A percentile compares a stretch with the other conserved stretches of the same genome.
These are phyloP conservation scores for Lycium ferocissimum DNA, from an alignment of 257 asterid genomes.

Conservation along the genomic window DNA sequence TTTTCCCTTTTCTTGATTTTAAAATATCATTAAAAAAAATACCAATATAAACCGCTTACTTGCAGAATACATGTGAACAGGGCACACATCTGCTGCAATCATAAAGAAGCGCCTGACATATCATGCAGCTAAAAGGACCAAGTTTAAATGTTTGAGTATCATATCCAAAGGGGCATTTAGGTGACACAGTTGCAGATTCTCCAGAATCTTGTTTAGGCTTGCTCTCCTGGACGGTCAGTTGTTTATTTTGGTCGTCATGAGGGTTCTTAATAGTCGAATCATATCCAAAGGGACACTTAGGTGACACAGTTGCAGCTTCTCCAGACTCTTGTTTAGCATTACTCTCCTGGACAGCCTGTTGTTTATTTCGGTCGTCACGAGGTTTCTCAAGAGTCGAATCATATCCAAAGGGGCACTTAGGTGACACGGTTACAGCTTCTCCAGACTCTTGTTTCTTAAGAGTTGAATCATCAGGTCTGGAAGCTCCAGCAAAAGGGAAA, in stretches of 20 bases:
- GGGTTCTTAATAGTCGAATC: conserved; percentile 57
- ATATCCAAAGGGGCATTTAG: conserved; percentile 61
- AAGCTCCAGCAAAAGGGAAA: conserved; percentile 82
- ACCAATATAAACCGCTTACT: conserved; percentile 53
- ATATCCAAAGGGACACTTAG: conserved; percentile 69
- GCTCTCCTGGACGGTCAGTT: conserved; percentile 27
- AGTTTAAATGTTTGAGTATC: conserved; percentile 89
- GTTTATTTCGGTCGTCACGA: conserved; percentile 65
- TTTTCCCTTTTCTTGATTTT: conserved; percentile 22
- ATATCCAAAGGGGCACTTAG: conserved; percentile 68
- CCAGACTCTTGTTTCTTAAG: conserved; percentile 24
- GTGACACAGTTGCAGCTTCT: conserved; percentile 40
- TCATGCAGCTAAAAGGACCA: conserved; percentile 93
- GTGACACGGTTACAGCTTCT: conserved; percentile 33
- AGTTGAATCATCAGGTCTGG: conserved; percentile 80
- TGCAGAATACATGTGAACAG: conserved; percentile 92
- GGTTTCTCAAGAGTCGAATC: conserved; percentile 43
- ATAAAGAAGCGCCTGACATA: conserved; percentile 94
- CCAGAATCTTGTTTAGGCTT: conserved; percentile 39
- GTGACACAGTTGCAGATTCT: conserved; percentile 38
- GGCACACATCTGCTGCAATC: conserved; percentile 91
- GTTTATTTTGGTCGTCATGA: conserved; percentile 66
- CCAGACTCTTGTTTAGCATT: conserved; percentile 36
- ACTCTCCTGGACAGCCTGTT: conserved; percentile 42
- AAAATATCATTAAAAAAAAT: neutral